These are phyloP conservation scores for Eimeria praecox DNA, from an alignment of 169 alveolate genomes.

Conservation along the genomic window DNA sequence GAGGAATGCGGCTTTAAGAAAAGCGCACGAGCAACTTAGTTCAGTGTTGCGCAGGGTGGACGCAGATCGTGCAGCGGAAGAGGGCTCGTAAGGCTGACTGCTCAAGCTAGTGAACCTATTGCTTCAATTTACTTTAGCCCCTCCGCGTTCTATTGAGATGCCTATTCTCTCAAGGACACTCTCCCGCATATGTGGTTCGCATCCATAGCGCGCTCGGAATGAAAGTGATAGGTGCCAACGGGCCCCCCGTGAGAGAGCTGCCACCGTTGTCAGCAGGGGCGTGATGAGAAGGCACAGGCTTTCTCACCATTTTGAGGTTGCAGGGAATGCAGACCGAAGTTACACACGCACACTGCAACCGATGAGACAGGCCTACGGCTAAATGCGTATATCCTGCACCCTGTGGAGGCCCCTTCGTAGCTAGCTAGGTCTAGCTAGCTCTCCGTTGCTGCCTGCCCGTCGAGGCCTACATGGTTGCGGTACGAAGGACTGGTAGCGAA, in stretches of 20 bases:
- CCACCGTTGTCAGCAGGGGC: not conserved
- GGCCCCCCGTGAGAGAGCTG: not conserved
- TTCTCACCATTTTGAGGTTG: not conserved
- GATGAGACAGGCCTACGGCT: not conserved
- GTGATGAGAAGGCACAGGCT: not conserved
- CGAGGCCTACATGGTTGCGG: not conserved
- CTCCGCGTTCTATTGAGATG: not conserved
- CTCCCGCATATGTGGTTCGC: not conserved
- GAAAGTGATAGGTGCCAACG: not conserved
- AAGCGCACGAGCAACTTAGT: constrained; percentile 12
- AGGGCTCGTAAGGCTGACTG: not conserved
- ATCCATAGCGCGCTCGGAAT: not conserved
- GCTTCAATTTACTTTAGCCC: not conserved
- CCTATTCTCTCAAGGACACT: not conserved
- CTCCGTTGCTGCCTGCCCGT: not conserved
- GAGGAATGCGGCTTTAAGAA: constrained; percentile 10
- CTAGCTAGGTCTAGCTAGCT: not conserved
- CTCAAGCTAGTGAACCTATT: not conserved
- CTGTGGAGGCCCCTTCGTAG: not conserved
- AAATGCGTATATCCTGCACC: not conserved
- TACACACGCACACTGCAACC: not conserved
- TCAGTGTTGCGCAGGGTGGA: constrained; percentile 64
- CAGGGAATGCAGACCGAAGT: not conserved
- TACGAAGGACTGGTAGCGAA: not conserved
- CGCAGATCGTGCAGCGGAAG: constrained; percentile 33